Evolutionary conservation across 2,329 filamentous ascomycete genomes (phyloP).

Genomic region (Xylaria sp.): DNA sequence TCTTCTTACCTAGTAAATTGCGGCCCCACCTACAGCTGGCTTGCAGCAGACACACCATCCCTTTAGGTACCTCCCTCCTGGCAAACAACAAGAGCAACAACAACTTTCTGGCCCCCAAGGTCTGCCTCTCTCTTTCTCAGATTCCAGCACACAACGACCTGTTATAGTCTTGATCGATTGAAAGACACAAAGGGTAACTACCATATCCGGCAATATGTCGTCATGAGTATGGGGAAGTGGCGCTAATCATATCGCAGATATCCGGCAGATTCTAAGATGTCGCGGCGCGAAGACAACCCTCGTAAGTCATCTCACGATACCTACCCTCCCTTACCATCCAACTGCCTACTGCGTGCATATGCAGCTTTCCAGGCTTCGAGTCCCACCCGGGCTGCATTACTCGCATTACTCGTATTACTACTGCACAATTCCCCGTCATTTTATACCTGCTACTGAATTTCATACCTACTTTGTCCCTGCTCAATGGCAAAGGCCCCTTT

Average conservation of each 20-base stretch:
- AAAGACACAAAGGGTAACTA: conserved; percentile 33
- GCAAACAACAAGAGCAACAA: neutral
- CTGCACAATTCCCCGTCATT: conserved; percentile 2
- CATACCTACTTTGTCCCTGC: too few species aligned
- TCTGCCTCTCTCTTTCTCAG: neutral
- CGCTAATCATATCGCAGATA: conserved; percentile 17
- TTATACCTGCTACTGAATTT: neutral
- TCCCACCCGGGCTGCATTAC: conserved; percentile 4
- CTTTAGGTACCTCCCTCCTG: neutral
- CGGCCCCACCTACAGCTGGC: neutral
- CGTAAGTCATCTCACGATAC: conserved; percentile 21
- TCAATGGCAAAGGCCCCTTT: too few species aligned
- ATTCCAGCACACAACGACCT: conserved; percentile 2
- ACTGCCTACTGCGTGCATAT: too few species aligned
- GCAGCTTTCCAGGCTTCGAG: too few species aligned
- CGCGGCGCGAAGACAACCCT: conserved; percentile 12
- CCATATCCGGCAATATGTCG: conserved; percentile 29
- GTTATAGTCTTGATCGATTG: conserved; percentile 8
- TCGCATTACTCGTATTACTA: neutral
- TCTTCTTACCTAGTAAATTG: neutral
- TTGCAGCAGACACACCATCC: too few species aligned
- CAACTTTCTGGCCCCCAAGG: conserved; percentile 25
- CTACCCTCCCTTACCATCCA: too few species aligned
- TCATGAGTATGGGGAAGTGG: conserved; percentile 9
- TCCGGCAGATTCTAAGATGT: conserved; percentile 23